A percentile compares a stretch with the other conserved stretches of the same genome.
Evolutionary conservation across 371 early-diverging fungal genomes (phyloP).

Genomic region (Saksenaea oblongispora): DNA sequence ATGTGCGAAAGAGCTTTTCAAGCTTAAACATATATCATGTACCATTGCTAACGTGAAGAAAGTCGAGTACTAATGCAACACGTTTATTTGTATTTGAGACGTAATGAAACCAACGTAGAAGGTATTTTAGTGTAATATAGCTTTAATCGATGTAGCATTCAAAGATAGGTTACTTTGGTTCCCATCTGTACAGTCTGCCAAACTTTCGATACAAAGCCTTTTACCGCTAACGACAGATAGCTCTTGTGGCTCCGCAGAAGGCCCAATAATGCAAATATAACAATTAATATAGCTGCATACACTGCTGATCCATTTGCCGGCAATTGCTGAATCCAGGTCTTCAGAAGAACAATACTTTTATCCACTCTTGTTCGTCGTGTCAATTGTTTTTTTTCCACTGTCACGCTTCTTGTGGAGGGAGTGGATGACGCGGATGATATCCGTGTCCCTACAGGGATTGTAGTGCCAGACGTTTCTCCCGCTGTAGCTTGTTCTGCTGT

Average conservation of each 20-base stretch:
- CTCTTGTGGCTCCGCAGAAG: constrained; percentile 29
- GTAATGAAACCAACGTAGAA: no score
- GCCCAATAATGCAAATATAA: constrained; percentile 32
- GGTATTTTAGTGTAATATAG: no score
- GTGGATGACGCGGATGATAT: background rate
- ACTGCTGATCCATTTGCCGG: constrained; percentile 18
- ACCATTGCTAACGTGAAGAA: no score
- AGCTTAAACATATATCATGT: no score
- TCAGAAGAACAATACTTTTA: constrained; percentile 9
- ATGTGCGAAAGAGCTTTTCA: no score
- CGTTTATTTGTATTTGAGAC: no score
- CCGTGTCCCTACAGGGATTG: background rate
- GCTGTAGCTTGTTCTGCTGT: constrained; percentile 5
- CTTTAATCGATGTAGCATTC: no score
- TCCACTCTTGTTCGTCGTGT: constrained; percentile 3
- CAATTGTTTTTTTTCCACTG: background rate
- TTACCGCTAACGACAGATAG: constrained; percentile 23
- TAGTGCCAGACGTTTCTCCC: constrained; percentile 3
- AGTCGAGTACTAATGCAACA: no score
- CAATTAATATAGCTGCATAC: constrained; percentile 22
- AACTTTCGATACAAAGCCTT: constrained; percentile 26
- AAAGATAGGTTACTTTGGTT: constrained; percentile 49
- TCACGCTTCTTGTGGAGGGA: background rate
- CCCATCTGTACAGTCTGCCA: constrained; percentile 50
- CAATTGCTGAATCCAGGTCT: constrained; percentile 29